A percentile compares a stretch with the other conserved stretches of the same genome.
Conservation (phyloP, 1,139 yeast genomes). For the Kazachstania sp. region DNA sequence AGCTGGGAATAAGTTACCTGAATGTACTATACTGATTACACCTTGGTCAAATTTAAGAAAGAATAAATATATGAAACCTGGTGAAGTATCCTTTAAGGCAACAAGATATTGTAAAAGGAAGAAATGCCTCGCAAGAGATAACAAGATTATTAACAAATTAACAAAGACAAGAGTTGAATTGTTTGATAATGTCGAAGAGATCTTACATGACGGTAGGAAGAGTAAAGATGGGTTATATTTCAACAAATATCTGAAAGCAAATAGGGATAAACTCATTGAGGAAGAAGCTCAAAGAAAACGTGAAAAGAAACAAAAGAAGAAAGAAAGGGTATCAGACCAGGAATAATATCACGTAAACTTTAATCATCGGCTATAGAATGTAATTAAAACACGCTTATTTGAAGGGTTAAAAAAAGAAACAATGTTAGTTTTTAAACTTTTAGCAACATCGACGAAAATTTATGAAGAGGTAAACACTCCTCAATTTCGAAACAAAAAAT, state of each 20-base stretch:
- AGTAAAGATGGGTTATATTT: constrained; percentile 24
- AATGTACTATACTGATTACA: constrained; percentile 63
- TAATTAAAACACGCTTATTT: too few species aligned
- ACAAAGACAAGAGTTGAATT: constrained; percentile 58
- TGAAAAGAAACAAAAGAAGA: constrained; percentile 12
- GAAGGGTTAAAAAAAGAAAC: too few species aligned
- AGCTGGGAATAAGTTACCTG: constrained; percentile 65
- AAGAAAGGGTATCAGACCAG: not conserved
- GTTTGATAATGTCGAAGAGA: constrained; percentile 35
- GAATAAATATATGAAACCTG: constrained; percentile 71
- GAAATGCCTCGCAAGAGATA: constrained; percentile 51
- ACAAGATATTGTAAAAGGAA: constrained; percentile 46
- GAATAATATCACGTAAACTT: not conserved
- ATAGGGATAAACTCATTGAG: constrained; percentile 17
- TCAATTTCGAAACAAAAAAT: too few species aligned
- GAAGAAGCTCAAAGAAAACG: constrained; percentile 19
- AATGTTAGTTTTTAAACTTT: too few species aligned
- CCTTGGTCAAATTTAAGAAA: constrained; percentile 69
- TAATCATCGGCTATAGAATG: too few species aligned
- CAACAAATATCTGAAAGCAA: constrained; percentile 11
- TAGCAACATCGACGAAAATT: too few species aligned
- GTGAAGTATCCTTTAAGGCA: constrained; percentile 69
- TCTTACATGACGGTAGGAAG: constrained; percentile 27
- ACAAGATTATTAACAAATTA: constrained; percentile 54
- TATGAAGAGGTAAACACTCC: too few species aligned